phyloP scores from a whole-genome alignment of 202 grass and related monocot genomes.

The Dendrocalamus latiflorus region DNA sequence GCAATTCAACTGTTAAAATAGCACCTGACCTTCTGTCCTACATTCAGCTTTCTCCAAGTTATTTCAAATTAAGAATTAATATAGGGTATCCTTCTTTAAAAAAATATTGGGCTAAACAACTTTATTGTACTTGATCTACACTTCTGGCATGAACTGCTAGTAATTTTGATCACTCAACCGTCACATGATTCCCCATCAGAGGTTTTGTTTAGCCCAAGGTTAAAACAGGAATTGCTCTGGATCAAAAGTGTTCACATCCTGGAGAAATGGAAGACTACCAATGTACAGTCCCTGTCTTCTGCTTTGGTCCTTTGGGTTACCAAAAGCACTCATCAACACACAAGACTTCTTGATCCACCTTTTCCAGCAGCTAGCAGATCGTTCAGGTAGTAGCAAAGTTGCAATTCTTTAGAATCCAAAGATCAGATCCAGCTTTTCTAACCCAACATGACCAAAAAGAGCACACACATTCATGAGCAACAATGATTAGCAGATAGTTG shows the following conservation, averaged over 20 bases:
- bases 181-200: not conserved
- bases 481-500: conserved; percentile 34
- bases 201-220: not conserved
- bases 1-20: not conserved
- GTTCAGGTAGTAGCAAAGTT: conserved; percentile 30
- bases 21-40: not conserved
- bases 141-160: not conserved
- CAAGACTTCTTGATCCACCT: conserved; percentile 20
- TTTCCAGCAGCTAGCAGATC: conserved; percentile 19
- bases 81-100: not conserved
- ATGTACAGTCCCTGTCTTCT: not conserved
- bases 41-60: not conserved
- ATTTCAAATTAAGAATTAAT: not conserved
- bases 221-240: not conserved
- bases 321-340: conserved; percentile 33
- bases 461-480: not conserved
- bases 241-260: not conserved
- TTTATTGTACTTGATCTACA: not conserved
- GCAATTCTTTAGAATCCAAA: conserved; percentile 18
- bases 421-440: conserved; percentile 15
- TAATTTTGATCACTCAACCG: not conserved
- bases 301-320: not conserved
- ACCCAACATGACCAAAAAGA: conserved; percentile 31
- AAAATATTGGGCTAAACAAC: not conserved
- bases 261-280: not conserved